Conservation (phyloP, 2,329 filamentous ascomycete species). For the Xylaria sp. region DNA sequence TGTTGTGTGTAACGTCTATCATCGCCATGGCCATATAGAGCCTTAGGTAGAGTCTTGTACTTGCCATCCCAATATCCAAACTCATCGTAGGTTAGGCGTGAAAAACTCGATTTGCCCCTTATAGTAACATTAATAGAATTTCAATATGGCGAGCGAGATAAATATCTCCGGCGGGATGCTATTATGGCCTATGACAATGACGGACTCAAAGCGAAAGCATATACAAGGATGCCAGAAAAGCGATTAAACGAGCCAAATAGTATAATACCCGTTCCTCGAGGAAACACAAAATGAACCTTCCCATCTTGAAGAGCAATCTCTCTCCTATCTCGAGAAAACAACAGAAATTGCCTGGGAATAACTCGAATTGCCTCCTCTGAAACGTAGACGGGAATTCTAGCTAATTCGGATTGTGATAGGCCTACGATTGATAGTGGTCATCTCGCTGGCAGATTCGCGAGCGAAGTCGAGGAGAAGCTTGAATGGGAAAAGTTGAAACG, state of each 20-base stretch:
- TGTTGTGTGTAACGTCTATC: constrained; percentile 14
- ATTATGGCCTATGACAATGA: constrained; percentile 2
- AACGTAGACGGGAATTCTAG: background rate
- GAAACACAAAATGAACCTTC: background rate
- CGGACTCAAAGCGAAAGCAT: background rate
- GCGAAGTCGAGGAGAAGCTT: constrained; percentile 13
- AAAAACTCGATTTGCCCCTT: constrained; percentile 15
- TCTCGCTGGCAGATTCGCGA: constrained; percentile 16
- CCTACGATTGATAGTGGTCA: constrained; percentile 8
- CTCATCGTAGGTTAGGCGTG: background rate
- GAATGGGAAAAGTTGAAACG: background rate
- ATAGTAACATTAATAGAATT: background rate
- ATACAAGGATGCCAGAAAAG: background rate
- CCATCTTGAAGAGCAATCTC: background rate
- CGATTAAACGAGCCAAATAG: background rate
- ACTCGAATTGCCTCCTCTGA: constrained; percentile 8
- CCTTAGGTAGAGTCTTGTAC: background rate
- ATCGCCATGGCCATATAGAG: constrained; percentile 11
- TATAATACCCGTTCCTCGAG: background rate
- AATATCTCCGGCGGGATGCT: background rate
- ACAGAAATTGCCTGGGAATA: constrained; percentile 1
- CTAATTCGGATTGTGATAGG: constrained; percentile 9
- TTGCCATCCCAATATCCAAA: background rate
- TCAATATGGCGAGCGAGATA: constrained; percentile 3
- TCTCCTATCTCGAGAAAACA: background rate